Evolutionary conservation across 495 filamentous ascomycete species (phyloP).

Genomic region (Aspergillus steynii): DNA sequence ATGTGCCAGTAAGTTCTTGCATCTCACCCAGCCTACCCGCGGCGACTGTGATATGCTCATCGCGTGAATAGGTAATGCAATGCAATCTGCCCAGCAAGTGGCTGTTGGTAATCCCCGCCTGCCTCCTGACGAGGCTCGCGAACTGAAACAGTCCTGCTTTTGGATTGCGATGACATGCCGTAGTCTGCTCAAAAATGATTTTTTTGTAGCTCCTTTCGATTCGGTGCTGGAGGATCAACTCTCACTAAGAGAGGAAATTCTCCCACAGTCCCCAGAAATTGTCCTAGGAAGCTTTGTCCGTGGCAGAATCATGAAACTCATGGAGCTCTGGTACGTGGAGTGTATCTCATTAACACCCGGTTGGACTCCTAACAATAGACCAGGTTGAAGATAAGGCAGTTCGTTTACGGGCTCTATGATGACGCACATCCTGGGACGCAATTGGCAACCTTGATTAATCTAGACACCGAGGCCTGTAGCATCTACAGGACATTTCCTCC

Average conservation of each 20-base stretch:
- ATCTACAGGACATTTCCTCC: neutral
- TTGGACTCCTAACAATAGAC: neutral
- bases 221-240: neutral
- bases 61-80: neutral
- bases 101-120: neutral
- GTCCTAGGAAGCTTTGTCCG: neutral
- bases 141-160: neutral
- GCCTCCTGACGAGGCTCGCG: neutral
- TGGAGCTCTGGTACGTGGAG: neutral
- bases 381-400: neutral
- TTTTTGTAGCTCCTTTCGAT: neutral
- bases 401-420: neutral
- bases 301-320: neutral
- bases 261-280: neutral
- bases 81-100: neutral
- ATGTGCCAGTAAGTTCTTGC: neutral
- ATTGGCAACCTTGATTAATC: neutral
- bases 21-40: neutral
- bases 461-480: neutral
- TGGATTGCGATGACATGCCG: slow-evolving; percentile 1
- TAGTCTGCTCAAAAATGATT: neutral
- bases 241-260: neutral
- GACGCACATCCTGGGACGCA: neutral
- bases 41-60: neutral
- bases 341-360: neutral